Evolutionary conservation across 169 alveolate genomes (phyloP).

Genomic region (Theileria parva): DNA sequence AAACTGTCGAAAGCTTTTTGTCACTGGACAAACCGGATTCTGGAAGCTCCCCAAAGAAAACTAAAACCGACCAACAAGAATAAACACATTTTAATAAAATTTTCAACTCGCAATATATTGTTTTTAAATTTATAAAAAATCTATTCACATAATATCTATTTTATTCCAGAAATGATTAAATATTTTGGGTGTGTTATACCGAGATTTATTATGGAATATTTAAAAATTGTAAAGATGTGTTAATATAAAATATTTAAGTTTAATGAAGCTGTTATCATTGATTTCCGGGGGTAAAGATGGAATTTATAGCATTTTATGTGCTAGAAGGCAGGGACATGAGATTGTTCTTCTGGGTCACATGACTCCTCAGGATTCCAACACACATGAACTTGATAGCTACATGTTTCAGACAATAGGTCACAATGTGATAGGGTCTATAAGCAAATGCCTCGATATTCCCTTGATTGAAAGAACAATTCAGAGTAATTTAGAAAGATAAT

Average conservation of each 20-base stretch:
- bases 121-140: background rate
- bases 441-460: constrained; percentile 92
- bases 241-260: background rate
- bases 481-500: constrained; percentile 51
- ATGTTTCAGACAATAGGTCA: constrained; percentile 97
- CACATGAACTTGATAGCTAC: constrained; percentile 88
- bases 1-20: constrained; percentile 34
- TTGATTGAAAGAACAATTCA: constrained; percentile 74
- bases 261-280: constrained; percentile 50
- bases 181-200: background rate
- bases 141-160: background rate
- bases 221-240: background rate
- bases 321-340: constrained; percentile 61
- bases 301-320: constrained; percentile 38
- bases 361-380: constrained; percentile 25
- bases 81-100: background rate
- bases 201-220: background rate
- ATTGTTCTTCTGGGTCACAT: constrained; percentile 60
- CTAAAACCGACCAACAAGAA: background rate
- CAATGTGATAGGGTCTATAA: constrained; percentile 88
- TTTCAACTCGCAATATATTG: background rate
- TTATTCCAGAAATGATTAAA: background rate
- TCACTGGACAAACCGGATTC: constrained; percentile 18
- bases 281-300: constrained; percentile 67
- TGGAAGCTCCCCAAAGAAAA: constrained; percentile 32